Evolutionary conservation across 2,329 filamentous ascomycete genomes (phyloP), one percentile per base, ranked within the genome.

Genomic region (Epichloe sp.): DNA sequence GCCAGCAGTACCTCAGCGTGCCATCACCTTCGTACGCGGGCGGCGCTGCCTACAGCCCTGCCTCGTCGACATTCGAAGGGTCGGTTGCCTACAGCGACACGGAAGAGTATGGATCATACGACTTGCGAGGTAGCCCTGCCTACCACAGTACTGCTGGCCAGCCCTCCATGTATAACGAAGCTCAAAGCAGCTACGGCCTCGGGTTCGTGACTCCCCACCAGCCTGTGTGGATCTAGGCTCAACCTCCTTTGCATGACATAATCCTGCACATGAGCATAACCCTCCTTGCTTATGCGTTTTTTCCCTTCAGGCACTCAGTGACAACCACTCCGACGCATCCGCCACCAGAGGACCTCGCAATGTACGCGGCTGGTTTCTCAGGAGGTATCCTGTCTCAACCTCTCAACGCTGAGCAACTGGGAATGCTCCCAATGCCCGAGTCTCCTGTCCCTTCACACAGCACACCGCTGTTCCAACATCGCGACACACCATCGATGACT

Each of bases 141-240:
- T 73, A 67, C 60, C 70, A 58, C 65, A 67, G 57, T 68, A 70
- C 63, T 69, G 70, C 63, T 69, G 66, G 70, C 56, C 70, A 71
- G 63, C 69, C 71, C 54, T 68, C 71, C 57, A 67, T 70, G 61
- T 65, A 73, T 63, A 71, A 67, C 66, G 73, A 68, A 60, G 63
- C 64, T 60, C 65, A 71, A 48, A 52, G 56, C 54, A 56, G 56
- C 63, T 69, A 65, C 59, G 67, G 67, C 70, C 62, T 68, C 61
- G 77, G 77, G 77, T 80, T 80, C 74, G 77, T 80, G 70, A 72
- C 75, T 78, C 77, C 77, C 74, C 71, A 76, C 68, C 76, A 79
- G 70, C 69, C 76, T 66, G 71, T 79, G 71, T 80, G 76, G 77
- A 78, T 75, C 68, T 80, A 77, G 69, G 67, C 65, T 62, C 19